Evolutionary conservation across 768 basidiomycete species (phyloP).

Genomic region (Lyophyllum atratum): DNA sequence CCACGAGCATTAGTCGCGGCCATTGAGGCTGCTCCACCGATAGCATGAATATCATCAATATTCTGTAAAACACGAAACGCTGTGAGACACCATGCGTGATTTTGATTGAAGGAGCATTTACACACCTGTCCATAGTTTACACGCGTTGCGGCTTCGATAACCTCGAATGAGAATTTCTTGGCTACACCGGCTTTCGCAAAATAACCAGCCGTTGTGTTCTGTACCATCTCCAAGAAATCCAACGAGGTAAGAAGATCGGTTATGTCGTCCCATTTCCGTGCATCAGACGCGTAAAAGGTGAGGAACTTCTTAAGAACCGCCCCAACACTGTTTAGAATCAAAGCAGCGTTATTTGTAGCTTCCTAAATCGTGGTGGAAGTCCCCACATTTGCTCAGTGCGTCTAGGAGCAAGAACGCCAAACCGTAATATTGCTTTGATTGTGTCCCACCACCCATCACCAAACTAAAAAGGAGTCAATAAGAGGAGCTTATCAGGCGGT

Average conservation of each 20-base stretch:
- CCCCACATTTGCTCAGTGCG: conserved; percentile 58
- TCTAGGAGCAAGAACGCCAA: conserved; percentile 64
- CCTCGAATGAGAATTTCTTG: conserved; percentile 62
- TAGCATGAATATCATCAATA: conserved; percentile 69
- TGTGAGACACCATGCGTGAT: not conserved
- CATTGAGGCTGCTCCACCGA: conserved; percentile 73
- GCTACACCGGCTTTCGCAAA: conserved; percentile 56
- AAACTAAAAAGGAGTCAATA: conserved; percentile 31
- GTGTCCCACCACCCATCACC: conserved; percentile 71
- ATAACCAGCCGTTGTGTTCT: conserved; percentile 58
- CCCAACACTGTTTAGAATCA: conserved; percentile 50
- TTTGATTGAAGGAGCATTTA: not conserved
- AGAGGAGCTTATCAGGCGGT: not conserved
- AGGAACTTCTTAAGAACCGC: conserved; percentile 53
- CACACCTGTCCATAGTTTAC: conserved; percentile 82
- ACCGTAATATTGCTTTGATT: conserved; percentile 75
- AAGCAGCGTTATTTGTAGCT: not conserved
- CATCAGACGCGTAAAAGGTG: conserved; percentile 52
- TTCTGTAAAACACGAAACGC: conserved; percentile 42
- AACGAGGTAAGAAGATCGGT: conserved; percentile 53
- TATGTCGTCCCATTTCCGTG: conserved; percentile 67
- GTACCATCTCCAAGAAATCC: conserved; percentile 50
- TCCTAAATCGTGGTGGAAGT: not conserved
- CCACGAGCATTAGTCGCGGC: conserved; percentile 67
- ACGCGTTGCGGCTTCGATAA: conserved; percentile 78